These are phyloP conservation scores for Plenodomus biglobosus DNA, from an alignment of 2,329 filamentous ascomycete genomes.

Conservation along the genomic window DNA sequence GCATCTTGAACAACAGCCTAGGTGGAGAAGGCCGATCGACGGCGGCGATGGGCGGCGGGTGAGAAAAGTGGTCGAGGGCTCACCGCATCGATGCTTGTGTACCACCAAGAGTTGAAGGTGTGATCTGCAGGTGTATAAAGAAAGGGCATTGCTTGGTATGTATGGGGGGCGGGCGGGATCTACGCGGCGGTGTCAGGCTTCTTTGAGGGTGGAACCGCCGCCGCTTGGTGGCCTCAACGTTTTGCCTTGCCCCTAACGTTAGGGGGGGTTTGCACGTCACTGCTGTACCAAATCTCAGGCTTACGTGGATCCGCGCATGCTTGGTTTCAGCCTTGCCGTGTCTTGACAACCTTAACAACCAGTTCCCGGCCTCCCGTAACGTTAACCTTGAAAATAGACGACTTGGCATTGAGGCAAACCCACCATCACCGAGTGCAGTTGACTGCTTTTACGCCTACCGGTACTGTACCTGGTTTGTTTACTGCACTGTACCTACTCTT, in stretches of 20 bases:
- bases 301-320: background rate
- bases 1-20: slow-evolving; percentile 30
- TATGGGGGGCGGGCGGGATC: background rate
- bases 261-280: background rate
- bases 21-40: background rate
- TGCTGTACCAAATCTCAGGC: background rate
- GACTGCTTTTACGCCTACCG: no score
- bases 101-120: background rate
- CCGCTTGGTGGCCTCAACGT: background rate
- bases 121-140: background rate
- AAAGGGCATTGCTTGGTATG: slow-evolving; percentile 1
- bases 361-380: background rate
- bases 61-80: background rate
- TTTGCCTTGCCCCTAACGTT: background rate
- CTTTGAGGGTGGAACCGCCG: background rate
- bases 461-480: no score
- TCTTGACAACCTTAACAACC: background rate
- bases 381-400: background rate
- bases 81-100: slow-evolving; percentile 2
- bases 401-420: no score
- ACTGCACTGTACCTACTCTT: background rate
- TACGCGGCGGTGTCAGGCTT: background rate
- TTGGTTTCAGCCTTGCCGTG: background rate
- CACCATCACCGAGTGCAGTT: no score
- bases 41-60: background rate